A percentile compares a stretch with the other conserved stretches of the same genome.
Conservation (phyloP, 2,329 filamentous ascomycete species). For the Ophiostoma sp. region DNA sequence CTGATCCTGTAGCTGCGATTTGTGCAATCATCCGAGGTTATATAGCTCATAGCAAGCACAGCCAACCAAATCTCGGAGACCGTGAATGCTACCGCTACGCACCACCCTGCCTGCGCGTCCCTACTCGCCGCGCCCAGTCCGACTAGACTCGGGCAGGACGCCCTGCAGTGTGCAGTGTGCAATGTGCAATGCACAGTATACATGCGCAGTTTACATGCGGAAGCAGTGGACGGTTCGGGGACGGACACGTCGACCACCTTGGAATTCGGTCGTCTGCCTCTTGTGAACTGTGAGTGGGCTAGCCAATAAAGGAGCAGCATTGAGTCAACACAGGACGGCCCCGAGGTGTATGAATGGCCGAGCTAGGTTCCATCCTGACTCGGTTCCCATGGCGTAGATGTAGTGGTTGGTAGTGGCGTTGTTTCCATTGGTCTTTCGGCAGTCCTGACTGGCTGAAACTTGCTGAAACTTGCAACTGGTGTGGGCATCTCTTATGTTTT, state of each 20-base stretch:
- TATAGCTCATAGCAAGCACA: neutral
- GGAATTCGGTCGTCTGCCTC: neutral
- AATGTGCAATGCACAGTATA: neutral
- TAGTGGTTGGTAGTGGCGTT: constrained; percentile 1
- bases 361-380: neutral
- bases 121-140: neutral
- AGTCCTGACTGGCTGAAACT: neutral
- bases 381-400: neutral
- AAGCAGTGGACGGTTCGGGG: neutral
- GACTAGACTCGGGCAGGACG: neutral
- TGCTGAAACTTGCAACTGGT: too few relatives aligned
- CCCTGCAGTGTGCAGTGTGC: neutral
- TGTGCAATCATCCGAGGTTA: constrained; percentile 8
- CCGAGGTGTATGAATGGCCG: neutral
- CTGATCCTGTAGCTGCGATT: constrained; percentile 1
- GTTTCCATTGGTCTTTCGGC: neutral
- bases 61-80: neutral
- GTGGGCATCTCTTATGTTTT: too few relatives aligned
- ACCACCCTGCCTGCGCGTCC: neutral
- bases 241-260: neutral
- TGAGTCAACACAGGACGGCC: neutral
- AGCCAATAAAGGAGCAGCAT: too few relatives aligned
- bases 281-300: neutral
- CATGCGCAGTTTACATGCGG: neutral
- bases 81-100: neutral